Base-by-base conservation (phyloP, 169 alveolate genomes). In the Cryptosporidium muris region DNA sequence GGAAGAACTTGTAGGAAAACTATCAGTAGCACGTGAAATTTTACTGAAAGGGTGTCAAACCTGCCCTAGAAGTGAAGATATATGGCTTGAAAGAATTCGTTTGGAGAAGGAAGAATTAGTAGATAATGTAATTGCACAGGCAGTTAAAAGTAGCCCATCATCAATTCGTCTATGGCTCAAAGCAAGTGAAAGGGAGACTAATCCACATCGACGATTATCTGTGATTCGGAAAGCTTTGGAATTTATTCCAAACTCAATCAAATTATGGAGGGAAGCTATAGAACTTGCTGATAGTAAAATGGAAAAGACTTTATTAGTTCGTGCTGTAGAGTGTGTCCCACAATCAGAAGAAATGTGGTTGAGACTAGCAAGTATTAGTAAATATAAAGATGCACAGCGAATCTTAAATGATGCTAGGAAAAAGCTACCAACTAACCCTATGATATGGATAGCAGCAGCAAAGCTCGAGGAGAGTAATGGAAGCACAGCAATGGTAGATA, bases 321-420 rank as follows among this genome's bases (percentile, higher is more conserved):
- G 98, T 56, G 99, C 99, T 12, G 99, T 96, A n/a, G 99, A 97
- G 89, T 97, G 99, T 81, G 96, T 97, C 49, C 99, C 99, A 25
- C 96, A 96, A 82, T 93, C 97, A 14, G 95, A 96, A 56, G 99
- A 97, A 64, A 92, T 98, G 89, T 98, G 99, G 99, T 92, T 98
- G 64, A 99, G 99, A 37, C 91, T 97, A 65, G 99, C 99, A 2
- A 91, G 97, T 89, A 93, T 97, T 49, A 98, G 99, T 80, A 94
- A 95, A 45, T 97, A 97, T 93, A 95, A 94, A 66, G 98, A 97
- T 89, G 99, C 99, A 3, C 98, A 97, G 91, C 90, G 91, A 65
- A 97, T 97, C 64, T 89, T 98, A 60, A 97, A 97, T 88, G 96
- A 95, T 80, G 99, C 99, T n/a, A 91, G 99, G 16, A 96, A 96